A percentile compares a stretch with the other conserved stretches of the same genome.
phyloP scores from a whole-genome alignment of 2,329 filamentous ascomycete species.

The Colletotrichum camelliae region DNA sequence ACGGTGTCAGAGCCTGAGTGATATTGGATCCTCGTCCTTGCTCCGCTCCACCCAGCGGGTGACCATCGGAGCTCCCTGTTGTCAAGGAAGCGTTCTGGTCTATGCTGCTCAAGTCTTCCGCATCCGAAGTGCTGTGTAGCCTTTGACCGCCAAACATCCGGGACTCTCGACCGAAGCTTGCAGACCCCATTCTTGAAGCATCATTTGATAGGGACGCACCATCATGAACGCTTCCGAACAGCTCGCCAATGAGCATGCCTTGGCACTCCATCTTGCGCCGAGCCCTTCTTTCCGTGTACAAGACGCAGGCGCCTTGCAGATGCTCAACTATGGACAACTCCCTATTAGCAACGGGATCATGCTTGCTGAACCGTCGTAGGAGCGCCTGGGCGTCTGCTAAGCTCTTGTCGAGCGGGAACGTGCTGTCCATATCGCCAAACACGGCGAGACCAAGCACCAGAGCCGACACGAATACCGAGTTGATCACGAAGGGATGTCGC shows the following conservation, averaged over 20 bases:
- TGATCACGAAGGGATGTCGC: conserved; percentile 49
- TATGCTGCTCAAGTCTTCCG: background rate
- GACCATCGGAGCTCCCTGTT: background rate
- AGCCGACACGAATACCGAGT: conserved; percentile 49
- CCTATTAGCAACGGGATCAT: conserved; percentile 27
- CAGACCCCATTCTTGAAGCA: background rate
- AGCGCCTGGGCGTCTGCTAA: conserved; percentile 27
- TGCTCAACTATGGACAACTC: conserved; percentile 27
- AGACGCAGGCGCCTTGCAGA: conserved; percentile 27
- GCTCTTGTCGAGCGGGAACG: conserved; percentile 34
- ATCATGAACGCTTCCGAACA: conserved; percentile 29
- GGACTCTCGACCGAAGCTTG: background rate
- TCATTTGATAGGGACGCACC: background rate
- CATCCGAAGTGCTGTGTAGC: background rate
- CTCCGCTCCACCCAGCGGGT: background rate
- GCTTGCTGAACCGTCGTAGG: conserved; percentile 26
- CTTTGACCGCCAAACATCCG: background rate
- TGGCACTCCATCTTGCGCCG: conserved; percentile 28
- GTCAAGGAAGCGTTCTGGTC: background rate
- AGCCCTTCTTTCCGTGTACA: conserved; percentile 25
- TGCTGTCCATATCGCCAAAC: conserved; percentile 47
- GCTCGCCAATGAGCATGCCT: conserved; percentile 24
- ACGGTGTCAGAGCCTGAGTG: conserved; percentile 9
- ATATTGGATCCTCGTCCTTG: background rate
- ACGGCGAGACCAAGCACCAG: conserved; percentile 48